Evolutionary conservation across 768 basidiomycete genomes (phyloP).

Genomic region (Collybia sordida): DNA sequence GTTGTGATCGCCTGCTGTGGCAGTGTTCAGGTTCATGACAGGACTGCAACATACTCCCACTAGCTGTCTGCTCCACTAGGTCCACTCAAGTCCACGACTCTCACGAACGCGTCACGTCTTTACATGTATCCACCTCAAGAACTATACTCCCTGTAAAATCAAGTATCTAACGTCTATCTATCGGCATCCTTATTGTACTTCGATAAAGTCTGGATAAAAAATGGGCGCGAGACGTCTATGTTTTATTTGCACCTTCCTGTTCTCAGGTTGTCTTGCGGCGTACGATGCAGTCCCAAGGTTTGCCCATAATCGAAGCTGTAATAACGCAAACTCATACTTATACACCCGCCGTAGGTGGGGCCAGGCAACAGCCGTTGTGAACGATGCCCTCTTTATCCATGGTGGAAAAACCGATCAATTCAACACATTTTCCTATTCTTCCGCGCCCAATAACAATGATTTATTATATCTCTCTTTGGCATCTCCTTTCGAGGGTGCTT

Average conservation of each 20-base stretch:
- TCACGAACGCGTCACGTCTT: conserved; percentile 16
- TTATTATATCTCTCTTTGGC: conserved; percentile 68
- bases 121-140: conserved; percentile 11
- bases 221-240: conserved; percentile 12
- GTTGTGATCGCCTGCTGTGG: neutral
- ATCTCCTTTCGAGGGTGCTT: conserved; percentile 52
- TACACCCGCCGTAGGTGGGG: conserved; percentile 65
- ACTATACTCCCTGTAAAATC: neutral
- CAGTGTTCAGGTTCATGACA: neutral
- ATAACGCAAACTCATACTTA: neutral
- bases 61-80: neutral
- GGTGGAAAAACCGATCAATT: conserved; percentile 79
- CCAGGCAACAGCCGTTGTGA: conserved; percentile 62
- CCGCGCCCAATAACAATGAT: conserved; percentile 73
- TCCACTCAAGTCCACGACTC: conserved; percentile 3
- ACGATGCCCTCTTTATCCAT: conserved; percentile 65
- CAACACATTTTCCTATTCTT: conserved; percentile 69
- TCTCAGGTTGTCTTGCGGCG: conserved; percentile 13
- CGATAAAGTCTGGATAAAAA: conserved; percentile 1
- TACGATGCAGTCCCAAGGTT: conserved; percentile 26
- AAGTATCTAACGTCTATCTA: conserved; percentile 12
- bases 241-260: conserved; percentile 15
- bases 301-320: neutral
- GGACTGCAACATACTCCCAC: neutral
- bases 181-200: neutral